Evolutionary conservation across 768 basidiomycete genomes (phyloP).

Genomic region (Leccinum pellstonianum): DNA sequence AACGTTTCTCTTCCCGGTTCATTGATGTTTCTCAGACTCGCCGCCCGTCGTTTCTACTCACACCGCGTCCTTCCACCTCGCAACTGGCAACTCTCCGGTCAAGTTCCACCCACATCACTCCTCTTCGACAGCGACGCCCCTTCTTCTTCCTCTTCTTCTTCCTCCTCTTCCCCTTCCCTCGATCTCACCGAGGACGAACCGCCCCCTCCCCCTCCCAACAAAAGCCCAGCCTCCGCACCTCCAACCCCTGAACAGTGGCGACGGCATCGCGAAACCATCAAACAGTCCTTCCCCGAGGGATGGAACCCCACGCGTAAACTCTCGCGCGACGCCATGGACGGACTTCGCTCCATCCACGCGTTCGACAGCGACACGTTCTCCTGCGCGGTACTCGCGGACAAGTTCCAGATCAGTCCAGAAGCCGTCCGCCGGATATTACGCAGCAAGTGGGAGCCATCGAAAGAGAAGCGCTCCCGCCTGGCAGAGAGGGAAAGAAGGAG

Average conservation of each 20-base stretch:
- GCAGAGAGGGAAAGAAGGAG: conserved; percentile 50
- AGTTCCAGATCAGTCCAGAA: conserved; percentile 79
- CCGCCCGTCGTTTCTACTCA: conserved; percentile 29
- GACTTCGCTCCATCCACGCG: conserved; percentile 63
- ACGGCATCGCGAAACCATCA: conserved; percentile 50
- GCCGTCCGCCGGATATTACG: conserved; percentile 77
- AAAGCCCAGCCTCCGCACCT: conserved; percentile 10
- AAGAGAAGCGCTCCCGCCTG: conserved; percentile 49
- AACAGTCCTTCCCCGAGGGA: conserved; percentile 56
- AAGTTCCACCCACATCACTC: conserved; percentile 33
- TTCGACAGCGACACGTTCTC: conserved; percentile 63
- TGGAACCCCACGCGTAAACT: conserved; percentile 82
- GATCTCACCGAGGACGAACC: conserved; percentile 34
- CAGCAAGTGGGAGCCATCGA: conserved; percentile 66
- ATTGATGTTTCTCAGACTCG: conserved; percentile 12
- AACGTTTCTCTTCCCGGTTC: too few species aligned
- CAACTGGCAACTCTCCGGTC: conserved; percentile 33
- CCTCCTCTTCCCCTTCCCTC: conserved; percentile 2
- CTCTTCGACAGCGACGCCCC: conserved; percentile 19
- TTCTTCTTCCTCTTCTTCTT: neutral
- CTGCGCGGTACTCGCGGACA: conserved; percentile 66
- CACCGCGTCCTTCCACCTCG: conserved; percentile 20
- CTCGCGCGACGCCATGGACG: conserved; percentile 82
- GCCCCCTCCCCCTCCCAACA: conserved; percentile 26
- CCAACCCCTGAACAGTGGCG: conserved; percentile 47